Base-by-base conservation (phyloP, 176 grass and related monocot species). In the Dendrocalamus sinicus region DNA sequence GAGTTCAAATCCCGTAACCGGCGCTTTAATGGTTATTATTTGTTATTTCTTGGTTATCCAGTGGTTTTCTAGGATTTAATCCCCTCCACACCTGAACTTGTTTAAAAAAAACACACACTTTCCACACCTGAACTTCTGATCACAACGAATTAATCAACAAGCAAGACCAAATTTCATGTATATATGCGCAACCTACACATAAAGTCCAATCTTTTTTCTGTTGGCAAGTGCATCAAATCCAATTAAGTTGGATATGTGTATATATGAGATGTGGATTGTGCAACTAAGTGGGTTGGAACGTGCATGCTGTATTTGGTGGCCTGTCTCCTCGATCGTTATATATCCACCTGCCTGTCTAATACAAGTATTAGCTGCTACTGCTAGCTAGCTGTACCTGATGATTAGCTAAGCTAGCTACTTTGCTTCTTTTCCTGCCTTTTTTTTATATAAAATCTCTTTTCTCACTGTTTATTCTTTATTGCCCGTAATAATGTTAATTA, bases 231-330 rank as follows among this genome's bases (percentile, higher is more conserved):
- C 60, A 57, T n/a, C 20, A 44, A 35, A 28, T 74, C 43, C 24
- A 48, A 57, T n/a, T 23, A 61, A 32, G 45, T 0, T 28, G 26
- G 35, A 53, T 44, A 14, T 15, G 12, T 3, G 17, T 23, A 19
- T 35, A 32, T 82, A 71, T 47, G 41, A 16, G 85, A 81, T 50
- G 51, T 13, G 46, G 69, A 87, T 70, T n/a, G 44, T 65, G 69
- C 68, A 80, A 39, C 85, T 40, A 13, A 73, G 60, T 81, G 77
- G 16, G 85, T 67, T 73, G 68, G 70, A 70, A 59, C 55, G 23
- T 51, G 52, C 32, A 61, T 63, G 57, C 43, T 52, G 32, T 35
- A 79, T 77, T 58, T 55, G 83, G 83, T 77, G 63, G 15, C 62
- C 48, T 26, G 83, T 85, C 73, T 77, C 15, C 45, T 48, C 23